Evolutionary conservation across 2,329 filamentous ascomycete genomes (phyloP), one percentile per base, ranked within the genome.

Genomic region (Penicillium nordicum): DNA sequence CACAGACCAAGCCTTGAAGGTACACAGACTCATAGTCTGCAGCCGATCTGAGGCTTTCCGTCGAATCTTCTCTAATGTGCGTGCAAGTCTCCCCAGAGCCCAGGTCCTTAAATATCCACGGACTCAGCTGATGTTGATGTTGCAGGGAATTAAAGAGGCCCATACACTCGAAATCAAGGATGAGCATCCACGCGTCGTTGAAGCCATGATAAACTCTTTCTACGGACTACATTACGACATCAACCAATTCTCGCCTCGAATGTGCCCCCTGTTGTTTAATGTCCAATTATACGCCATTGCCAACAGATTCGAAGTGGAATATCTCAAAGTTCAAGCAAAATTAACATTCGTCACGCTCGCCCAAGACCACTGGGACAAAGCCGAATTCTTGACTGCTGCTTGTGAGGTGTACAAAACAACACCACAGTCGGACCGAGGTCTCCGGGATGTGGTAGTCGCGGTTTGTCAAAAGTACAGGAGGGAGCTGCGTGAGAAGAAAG

Each of bases 401-500:
- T 41, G n/a, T n/a, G 43, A 54, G n/a, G 55, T 25, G 41, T 57
- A 49, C 32, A 47, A 12, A 18, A 43, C 32, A 5, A 54, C 50
- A 8, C n/a, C 32, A 16, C n/a, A 37, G 14, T 25, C 14, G 3
- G 55, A 57, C 29, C 55, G 55, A 10, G 55, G 43, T 12, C 38
- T 57, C 10, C 47, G 57, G 43, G 57, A 57, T 30, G 18, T 50
- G 12, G 50, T 54, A 10, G 57, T 52, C 1, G 40, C 40, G 8
- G 23, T 45, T 11, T 52, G 30, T 21, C 49, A 52, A n/a, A 52
- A 18, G 1, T 7, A 52, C 16, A 27, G 29, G n/a, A 52, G 16
- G 41, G 32, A 18, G 4, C 21, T 46, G 16, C 50, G 50, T 4
- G 23, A 37, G 32, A 52, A 23, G 8, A 16, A 46, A 2, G 32